Conservation (phyloP, 306 rosid species). For the Prunus mira region DNA sequence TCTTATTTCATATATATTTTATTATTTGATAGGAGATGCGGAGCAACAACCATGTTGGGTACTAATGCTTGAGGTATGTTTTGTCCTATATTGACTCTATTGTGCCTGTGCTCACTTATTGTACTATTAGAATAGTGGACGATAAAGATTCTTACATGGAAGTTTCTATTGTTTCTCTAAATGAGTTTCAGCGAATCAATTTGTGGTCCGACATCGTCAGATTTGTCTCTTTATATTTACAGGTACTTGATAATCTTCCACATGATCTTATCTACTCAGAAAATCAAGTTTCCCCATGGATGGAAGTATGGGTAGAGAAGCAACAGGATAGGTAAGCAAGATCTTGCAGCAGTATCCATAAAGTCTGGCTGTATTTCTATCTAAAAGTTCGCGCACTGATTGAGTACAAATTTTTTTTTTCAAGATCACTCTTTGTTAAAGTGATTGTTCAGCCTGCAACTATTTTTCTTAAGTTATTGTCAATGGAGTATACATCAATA, state of each 20-base stretch:
- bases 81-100: constrained; percentile 22
- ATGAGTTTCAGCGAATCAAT: neutral
- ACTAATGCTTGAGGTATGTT: constrained; percentile 90
- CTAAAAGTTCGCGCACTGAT: neutral
- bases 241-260: constrained; percentile 99
- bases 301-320: constrained; percentile 91
- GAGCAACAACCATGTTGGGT: constrained; percentile 95
- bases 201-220: constrained; percentile 6
- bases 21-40: constrained; percentile 55
- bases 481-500: neutral
- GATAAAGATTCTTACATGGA: neutral
- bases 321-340: constrained; percentile 55
- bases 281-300: constrained; percentile 84
- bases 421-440: neutral
- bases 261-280: constrained; percentile 86
- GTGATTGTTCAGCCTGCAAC: neutral
- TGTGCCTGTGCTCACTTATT: constrained; percentile 1
- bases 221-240: constrained; percentile 19
- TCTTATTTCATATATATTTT: constrained; percentile 1
- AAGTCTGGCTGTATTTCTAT: neutral
- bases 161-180: neutral
- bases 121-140: constrained; percentile 2
- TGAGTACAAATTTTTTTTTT: neutral
- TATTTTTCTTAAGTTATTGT: neutral
- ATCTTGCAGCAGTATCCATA: neutral